Evolutionary conservation across 345 rosid genomes (phyloP).

Genomic region (Linum trigynum): DNA sequence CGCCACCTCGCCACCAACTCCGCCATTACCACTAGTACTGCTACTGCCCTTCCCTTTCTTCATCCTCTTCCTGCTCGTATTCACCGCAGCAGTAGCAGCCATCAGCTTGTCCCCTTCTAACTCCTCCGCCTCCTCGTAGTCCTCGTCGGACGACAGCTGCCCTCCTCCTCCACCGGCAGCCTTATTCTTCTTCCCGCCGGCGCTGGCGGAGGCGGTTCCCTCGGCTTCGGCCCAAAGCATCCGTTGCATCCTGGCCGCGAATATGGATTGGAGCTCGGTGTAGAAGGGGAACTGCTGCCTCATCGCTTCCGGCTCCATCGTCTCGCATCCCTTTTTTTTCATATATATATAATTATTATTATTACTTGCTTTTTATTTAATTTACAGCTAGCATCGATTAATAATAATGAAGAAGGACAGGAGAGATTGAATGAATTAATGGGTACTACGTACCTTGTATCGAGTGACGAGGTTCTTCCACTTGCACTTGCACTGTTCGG

Average conservation of each 20-base stretch:
- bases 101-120: conserved; percentile 20
- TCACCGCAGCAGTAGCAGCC: background rate
- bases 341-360: background rate
- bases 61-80: conserved; percentile 34
- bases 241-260: conserved; percentile 54
- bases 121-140: conserved; percentile 54
- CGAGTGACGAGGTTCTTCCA: conserved; percentile 99
- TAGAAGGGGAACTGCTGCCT: conserved; percentile 84
- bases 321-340: conserved; percentile 66
- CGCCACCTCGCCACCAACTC: conserved; percentile 6
- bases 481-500: conserved; percentile 99
- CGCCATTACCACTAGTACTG: conserved; percentile 6
- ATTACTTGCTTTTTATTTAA: background rate
- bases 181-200: conserved; percentile 36
- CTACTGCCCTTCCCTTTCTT: conserved; percentile 24
- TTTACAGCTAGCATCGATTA: background rate
- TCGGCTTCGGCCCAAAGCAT: conserved; percentile 70
- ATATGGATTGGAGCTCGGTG: conserved; percentile 64
- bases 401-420: background rate
- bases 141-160: conserved; percentile 67
- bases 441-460: conserved; percentile 74
- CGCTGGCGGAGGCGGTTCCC: conserved; percentile 30
- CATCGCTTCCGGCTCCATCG: conserved; percentile 57
- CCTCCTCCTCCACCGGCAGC: conserved; percentile 21
- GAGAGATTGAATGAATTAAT: no score